Conservation (phyloP, 1,284 basidiomycete species). For the Inonotus hispidus region DNA sequence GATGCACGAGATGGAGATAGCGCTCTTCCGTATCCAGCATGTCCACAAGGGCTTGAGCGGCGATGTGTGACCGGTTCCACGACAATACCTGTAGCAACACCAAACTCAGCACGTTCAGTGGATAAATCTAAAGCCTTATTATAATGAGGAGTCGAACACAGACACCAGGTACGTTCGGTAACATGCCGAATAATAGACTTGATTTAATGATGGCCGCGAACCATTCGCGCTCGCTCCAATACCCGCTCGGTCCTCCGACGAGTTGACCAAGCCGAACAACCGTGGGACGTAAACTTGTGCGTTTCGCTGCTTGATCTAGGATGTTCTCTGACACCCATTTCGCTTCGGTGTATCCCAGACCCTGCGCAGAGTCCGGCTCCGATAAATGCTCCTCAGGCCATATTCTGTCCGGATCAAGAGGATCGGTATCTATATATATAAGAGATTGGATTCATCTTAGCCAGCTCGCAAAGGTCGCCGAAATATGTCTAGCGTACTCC, state of each 20-base stretch:
- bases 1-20: slow-evolving; percentile 27
- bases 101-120: background rate
- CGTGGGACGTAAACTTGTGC: slow-evolving; percentile 22
- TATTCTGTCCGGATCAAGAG: background rate
- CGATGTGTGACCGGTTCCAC: background rate
- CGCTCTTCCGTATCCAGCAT: slow-evolving; percentile 16
- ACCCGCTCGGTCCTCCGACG: slow-evolving; percentile 1
- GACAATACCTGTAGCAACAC: background rate
- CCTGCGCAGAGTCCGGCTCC: slow-evolving; percentile 7
- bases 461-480: too few species aligned
- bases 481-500: background rate
- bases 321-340: slow-evolving; percentile 47
- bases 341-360: slow-evolving; percentile 50
- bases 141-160: background rate
- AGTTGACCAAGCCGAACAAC: slow-evolving; percentile 18
- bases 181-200: slow-evolving; percentile 6
- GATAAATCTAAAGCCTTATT: too few species aligned
- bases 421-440: background rate
- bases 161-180: slow-evolving; percentile 22
- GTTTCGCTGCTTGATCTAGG: slow-evolving; percentile 20
- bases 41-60: slow-evolving; percentile 15
- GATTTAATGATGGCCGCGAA: slow-evolving; percentile 17
- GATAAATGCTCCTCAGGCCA: slow-evolving; percentile 2
- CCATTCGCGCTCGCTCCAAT: slow-evolving; percentile 16
- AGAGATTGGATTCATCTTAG: too few species aligned